Conservation (phyloP, 1,139 yeast genomes). For the Sugiyamaella grinbergsii region DNA sequence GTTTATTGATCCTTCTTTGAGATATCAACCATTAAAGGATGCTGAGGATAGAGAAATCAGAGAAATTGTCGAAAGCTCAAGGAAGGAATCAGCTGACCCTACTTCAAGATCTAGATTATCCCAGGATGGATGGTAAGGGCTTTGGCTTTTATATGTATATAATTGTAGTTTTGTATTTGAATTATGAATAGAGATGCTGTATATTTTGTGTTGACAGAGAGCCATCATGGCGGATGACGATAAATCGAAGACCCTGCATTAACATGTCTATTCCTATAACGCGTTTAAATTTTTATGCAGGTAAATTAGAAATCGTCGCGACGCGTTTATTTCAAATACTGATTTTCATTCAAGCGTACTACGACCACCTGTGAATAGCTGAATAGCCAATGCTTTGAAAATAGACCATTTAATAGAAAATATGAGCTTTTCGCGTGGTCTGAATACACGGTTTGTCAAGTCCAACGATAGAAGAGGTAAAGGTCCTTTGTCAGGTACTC, state of each 20-base stretch:
- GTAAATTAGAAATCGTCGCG: conserved; percentile 4
- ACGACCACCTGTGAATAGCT: too few species aligned
- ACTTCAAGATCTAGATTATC: conserved; percentile 17
- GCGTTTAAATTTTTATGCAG: conserved; percentile 9
- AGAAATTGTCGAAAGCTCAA: conserved; percentile 11
- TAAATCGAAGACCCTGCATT: neutral
- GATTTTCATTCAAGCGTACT: neutral
- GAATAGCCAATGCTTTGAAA: neutral
- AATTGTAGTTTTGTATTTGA: neutral
- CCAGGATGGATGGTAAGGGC: conserved; percentile 22
- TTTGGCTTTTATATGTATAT: neutral
- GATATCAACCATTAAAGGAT: conserved; percentile 67
- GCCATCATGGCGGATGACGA: too few species aligned
- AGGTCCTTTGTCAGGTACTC: conserved; percentile 8
- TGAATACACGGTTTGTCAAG: conserved; percentile 12
- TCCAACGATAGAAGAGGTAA: neutral
- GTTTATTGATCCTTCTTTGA: conserved; percentile 82
- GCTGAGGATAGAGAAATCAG: conserved; percentile 40
- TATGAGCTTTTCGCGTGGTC: conserved; percentile 14
- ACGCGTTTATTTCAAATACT: conserved; percentile 5
- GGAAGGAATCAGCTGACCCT: conserved; percentile 11
- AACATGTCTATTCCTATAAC: conserved; percentile 1
- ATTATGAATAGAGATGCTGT: too few species aligned
- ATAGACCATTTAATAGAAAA: neutral
- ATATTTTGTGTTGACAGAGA: too few species aligned